Percentiles rank a stretch among this genome's conserved stretches.
Conservation (phyloP, 148 eudicot genomes). For the Amaranthus palmeri region DNA sequence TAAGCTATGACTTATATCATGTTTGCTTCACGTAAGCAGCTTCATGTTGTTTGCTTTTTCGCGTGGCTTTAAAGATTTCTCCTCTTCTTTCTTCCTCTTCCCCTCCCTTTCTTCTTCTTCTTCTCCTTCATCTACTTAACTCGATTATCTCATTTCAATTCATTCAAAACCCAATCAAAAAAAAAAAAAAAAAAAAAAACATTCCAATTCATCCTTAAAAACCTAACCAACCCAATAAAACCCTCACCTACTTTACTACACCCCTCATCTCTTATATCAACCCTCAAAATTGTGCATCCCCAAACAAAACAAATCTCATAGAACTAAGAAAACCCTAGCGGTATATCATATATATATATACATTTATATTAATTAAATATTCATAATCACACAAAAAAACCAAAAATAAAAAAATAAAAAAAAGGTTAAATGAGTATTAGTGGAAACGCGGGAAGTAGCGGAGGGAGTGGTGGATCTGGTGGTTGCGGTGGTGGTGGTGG, state of each 20-base stretch:
- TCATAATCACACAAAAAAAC: neutral
- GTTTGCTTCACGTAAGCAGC: conserved; percentile 99
- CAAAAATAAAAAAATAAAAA: neutral
- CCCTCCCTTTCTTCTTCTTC: neutral
- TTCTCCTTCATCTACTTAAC: conserved; percentile 1
- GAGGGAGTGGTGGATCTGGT: conserved; percentile 20
- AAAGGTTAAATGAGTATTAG: conserved; percentile 25
- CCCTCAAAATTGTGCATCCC: neutral
- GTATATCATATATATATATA: too few species aligned
- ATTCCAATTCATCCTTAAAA: neutral
- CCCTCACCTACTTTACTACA: conserved; percentile 26
- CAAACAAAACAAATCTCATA: neutral
- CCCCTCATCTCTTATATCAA: conserved; percentile 9
- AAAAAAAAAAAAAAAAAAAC: neutral
- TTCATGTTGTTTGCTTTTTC: conserved; percentile 58
- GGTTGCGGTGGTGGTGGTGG: conserved; percentile 27
- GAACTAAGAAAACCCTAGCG: too few species aligned
- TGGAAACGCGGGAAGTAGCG: conserved; percentile 38
- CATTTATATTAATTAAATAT: neutral
- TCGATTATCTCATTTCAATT: neutral
- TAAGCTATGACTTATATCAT: conserved; percentile 56
- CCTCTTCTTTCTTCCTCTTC: conserved; percentile 15
- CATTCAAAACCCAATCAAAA: too few species aligned
- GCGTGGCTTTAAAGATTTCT: conserved; percentile 87
- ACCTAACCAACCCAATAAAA: conserved; percentile 23